These are phyloP conservation scores for Barbarea vulgaris DNA, from an alignment of 345 rosid species.

Conservation along the genomic window DNA sequence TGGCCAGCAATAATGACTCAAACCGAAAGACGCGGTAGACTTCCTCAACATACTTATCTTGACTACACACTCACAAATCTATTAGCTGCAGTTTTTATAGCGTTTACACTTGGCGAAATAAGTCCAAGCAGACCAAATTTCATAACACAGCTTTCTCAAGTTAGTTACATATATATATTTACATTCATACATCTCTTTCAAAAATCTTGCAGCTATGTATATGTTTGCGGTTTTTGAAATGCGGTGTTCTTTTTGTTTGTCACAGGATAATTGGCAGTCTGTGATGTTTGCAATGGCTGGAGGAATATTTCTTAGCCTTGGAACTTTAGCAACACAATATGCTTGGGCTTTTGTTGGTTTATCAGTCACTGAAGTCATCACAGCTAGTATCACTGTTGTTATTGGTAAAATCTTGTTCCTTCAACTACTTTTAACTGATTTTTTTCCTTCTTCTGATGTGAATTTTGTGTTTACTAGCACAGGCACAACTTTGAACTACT, in stretches of 20 bases:
- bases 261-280: slow-evolving; percentile 83
- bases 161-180: slow-evolving; percentile 21
- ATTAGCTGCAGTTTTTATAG: slow-evolving; percentile 75
- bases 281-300: slow-evolving; percentile 87
- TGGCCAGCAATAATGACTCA: slow-evolving; percentile 90
- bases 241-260: not conserved
- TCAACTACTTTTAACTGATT: not conserved
- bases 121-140: slow-evolving; percentile 68
- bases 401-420: slow-evolving; percentile 45
- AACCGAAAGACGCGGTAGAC: slow-evolving; percentile 81
- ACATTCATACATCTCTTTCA: not conserved
- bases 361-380: slow-evolving; percentile 79
- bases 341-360: slow-evolving; percentile 91
- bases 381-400: slow-evolving; percentile 78
- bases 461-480: not conserved
- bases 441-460: not conserved
- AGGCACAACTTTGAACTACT: slow-evolving; percentile 86
- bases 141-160: slow-evolving; percentile 66
- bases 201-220: not conserved
- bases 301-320: slow-evolving; percentile 79
- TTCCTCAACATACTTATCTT: slow-evolving; percentile 91
- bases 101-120: slow-evolving; percentile 76
- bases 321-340: slow-evolving; percentile 81
- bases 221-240: not conserved
- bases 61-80: slow-evolving; percentile 84